A percentile compares a stretch with the other conserved stretches of the same genome.
phyloP scores from a whole-genome alignment of 1,139 yeast genomes.

The Schwanniomyces etchellsii region DNA sequence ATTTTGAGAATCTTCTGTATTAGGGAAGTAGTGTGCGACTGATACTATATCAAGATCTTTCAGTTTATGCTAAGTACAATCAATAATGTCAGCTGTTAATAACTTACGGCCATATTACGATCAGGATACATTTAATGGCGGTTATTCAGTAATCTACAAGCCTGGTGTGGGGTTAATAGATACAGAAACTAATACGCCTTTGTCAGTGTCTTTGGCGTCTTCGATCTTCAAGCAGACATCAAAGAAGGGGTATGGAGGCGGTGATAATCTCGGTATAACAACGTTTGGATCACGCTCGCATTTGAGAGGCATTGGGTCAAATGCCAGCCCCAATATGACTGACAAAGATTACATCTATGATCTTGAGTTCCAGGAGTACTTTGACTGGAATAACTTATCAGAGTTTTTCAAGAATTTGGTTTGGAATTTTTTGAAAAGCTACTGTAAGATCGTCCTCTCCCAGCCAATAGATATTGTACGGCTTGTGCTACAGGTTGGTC shows the following conservation, averaged over 20 bases:
- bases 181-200: slow-evolving; percentile 30
- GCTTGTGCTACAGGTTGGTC: slow-evolving; percentile 75
- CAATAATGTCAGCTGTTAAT: slow-evolving; percentile 8
- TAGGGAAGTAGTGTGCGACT: too few species aligned
- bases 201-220: slow-evolving; percentile 14
- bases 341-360: slow-evolving; percentile 53
- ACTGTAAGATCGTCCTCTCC: slow-evolving; percentile 59
- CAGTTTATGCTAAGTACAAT: too few species aligned
- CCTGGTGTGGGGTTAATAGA: slow-evolving; percentile 57
- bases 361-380: slow-evolving; percentile 62
- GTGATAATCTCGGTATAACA: slow-evolving; percentile 4
- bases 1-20: too few species aligned
- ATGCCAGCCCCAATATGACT: slow-evolving; percentile 2
- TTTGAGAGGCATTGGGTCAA: not conserved
- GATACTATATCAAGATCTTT: too few species aligned
- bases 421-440: slow-evolving; percentile 60
- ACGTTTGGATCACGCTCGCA: not conserved
- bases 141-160: slow-evolving; percentile 54
- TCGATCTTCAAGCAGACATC: slow-evolving; percentile 6
- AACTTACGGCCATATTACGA: slow-evolving; percentile 67
- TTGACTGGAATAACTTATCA: slow-evolving; percentile 51
- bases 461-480: slow-evolving; percentile 91
- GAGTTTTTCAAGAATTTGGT: slow-evolving; percentile 50
- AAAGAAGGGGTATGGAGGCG: slow-evolving; percentile 6
- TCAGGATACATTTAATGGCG: slow-evolving; percentile 63